A percentile compares a stretch with the other conserved stretches of the same genome.
Conservation (phyloP, 2,329 filamentous ascomycete species). For the Talaromyces islandicus region DNA sequence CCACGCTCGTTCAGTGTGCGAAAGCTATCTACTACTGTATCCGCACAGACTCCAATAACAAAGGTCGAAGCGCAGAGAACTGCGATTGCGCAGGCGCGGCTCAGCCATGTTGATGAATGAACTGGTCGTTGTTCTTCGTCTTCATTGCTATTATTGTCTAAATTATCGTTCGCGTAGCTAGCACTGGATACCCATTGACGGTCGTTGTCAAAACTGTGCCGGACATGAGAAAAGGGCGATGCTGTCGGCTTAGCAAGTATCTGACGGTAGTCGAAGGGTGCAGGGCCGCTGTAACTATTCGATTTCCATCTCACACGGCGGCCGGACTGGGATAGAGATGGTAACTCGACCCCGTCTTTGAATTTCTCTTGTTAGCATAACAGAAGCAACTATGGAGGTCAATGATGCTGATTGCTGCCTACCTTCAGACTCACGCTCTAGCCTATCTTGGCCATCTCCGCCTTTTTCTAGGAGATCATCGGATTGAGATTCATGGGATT, state of each 20-base stretch:
- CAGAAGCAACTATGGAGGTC: neutral
- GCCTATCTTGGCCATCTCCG: neutral
- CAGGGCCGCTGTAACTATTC: neutral
- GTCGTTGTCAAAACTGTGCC: neutral
- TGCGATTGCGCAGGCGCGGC: constrained; percentile 39
- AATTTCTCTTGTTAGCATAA: neutral
- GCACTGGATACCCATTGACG: neutral
- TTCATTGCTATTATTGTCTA: neutral
- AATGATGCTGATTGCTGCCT: neutral
- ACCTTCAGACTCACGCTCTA: neutral
- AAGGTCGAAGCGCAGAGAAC: constrained; percentile 56
- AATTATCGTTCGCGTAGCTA: neutral
- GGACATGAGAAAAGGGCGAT: neutral
- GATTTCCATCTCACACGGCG: neutral
- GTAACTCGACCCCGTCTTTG: neutral
- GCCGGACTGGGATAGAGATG: neutral
- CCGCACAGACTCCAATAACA: constrained; percentile 62
- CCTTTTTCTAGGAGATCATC: neutral
- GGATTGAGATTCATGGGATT: neutral
- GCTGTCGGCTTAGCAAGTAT: neutral
- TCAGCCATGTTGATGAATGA: neutral
- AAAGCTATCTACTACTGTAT: constrained; percentile 65
- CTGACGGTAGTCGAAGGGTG: constrained; percentile 4
- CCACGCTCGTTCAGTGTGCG: constrained; percentile 55
- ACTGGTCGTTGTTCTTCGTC: neutral